These are phyloP conservation scores for Corinectria fuckeliana DNA, from an alignment of 2,329 filamentous ascomycete species.

Conservation along the genomic window DNA sequence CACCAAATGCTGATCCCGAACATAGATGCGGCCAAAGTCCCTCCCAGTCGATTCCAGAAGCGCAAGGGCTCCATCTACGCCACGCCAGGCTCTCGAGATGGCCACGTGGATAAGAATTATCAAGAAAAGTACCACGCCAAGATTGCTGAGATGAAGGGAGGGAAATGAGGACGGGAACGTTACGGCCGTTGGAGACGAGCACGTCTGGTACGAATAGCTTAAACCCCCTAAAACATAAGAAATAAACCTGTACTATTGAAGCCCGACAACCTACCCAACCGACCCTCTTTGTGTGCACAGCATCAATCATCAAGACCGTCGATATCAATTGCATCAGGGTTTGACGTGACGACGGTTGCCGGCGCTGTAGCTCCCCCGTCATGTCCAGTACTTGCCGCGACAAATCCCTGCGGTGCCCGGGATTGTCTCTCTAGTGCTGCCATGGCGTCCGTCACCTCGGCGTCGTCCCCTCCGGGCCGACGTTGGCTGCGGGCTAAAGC, in stretches of 20 bases:
- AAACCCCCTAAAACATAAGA: slow-evolving; percentile 14
- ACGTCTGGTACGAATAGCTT: slow-evolving; percentile 14
- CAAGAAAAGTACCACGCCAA: slow-evolving; percentile 67
- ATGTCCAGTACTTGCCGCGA: slow-evolving; percentile 80
- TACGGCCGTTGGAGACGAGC: not conserved
- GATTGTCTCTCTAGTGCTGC: slow-evolving; percentile 86
- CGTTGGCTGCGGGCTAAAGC: slow-evolving; percentile 85
- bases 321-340: slow-evolving; percentile 86
- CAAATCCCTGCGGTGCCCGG: slow-evolving; percentile 88
- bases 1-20: slow-evolving; percentile 1
- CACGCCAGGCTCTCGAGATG: slow-evolving; percentile 69
- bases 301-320: slow-evolving; percentile 72
- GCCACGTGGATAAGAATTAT: slow-evolving; percentile 66
- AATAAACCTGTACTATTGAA: slow-evolving; percentile 31
- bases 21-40: slow-evolving; percentile 69
- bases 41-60: slow-evolving; percentile 72
- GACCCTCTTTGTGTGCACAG: slow-evolving; percentile 12
- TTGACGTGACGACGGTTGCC: slow-evolving; percentile 60
- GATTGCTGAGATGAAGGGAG: slow-evolving; percentile 58
- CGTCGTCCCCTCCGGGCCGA: slow-evolving; percentile 53
- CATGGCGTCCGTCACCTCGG: slow-evolving; percentile 79
- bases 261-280: slow-evolving; percentile 26
- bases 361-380: slow-evolving; percentile 57
- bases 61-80: slow-evolving; percentile 73
- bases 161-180: slow-evolving; percentile 39